Conservation (phyloP, 179 eudicot species). For the Spinacia oleracea region DNA sequence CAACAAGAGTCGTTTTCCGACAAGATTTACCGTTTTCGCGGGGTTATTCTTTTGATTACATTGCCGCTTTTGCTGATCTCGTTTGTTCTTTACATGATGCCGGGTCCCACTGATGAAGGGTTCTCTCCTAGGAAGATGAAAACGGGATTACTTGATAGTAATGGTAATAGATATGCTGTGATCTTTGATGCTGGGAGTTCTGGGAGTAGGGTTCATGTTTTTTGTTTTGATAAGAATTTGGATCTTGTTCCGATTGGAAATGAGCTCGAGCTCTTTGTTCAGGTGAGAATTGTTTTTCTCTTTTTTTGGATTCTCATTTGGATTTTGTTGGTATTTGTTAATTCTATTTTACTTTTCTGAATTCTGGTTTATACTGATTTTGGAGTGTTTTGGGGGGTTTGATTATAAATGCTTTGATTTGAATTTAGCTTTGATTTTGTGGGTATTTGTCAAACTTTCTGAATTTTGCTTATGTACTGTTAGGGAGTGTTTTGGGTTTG, state of each 20-base stretch:
- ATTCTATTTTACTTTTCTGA: background rate
- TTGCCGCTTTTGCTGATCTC: constrained; percentile 59
- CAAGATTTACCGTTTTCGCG: constrained; percentile 55
- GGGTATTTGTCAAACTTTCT: background rate
- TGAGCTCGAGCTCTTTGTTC: constrained; percentile 78
- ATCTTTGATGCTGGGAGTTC: constrained; percentile 94
- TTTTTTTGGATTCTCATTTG: background rate
- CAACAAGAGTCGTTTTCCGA: constrained; percentile 52
- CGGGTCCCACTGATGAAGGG: constrained; percentile 37
- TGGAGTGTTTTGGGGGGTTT: constrained; percentile 21
- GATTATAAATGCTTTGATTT: background rate
- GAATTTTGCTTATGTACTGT: background rate
- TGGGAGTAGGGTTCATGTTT: constrained; percentile 90
- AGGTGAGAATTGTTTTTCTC: constrained; percentile 43
- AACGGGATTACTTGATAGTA: background rate
- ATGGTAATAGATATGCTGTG: constrained; percentile 55
- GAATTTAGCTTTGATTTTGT: background rate
- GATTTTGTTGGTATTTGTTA: background rate
- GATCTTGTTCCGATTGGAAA: constrained; percentile 85
- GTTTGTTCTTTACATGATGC: constrained; percentile 60
- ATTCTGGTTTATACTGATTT: background rate
- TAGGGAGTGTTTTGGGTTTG: background rate
- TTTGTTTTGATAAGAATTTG: constrained; percentile 65
- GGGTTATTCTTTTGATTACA: constrained; percentile 55
- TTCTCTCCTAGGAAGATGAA: constrained; percentile 29